Conservation (phyloP, 2,329 filamentous ascomycete genomes). For the Passalora sequoiae region DNA sequence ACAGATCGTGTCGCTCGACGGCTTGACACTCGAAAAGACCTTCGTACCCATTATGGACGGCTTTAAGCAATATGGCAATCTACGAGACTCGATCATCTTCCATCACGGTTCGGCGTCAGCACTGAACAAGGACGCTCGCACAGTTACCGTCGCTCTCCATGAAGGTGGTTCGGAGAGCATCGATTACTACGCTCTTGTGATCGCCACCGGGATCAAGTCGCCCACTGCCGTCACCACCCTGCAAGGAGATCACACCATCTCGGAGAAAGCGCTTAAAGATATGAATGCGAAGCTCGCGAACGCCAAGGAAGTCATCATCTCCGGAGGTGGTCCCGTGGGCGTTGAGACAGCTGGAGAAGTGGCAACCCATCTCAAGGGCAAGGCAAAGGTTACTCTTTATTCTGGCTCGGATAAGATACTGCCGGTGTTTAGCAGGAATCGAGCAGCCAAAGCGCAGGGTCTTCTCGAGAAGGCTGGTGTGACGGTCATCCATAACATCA, state of each 20-base stretch:
- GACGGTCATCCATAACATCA: slow-evolving; percentile 28
- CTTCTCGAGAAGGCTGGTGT: slow-evolving; percentile 47
- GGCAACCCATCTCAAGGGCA: slow-evolving; percentile 33
- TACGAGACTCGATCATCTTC: slow-evolving; percentile 38
- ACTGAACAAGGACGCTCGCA: slow-evolving; percentile 42
- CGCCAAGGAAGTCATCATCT: slow-evolving; percentile 33
- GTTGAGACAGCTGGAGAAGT: slow-evolving; percentile 39
- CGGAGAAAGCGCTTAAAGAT: slow-evolving; percentile 30
- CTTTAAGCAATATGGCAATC: slow-evolving; percentile 48
- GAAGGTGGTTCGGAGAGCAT: slow-evolving; percentile 34
- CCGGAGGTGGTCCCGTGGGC: slow-evolving; percentile 36
- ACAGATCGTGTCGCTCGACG: slow-evolving; percentile 45
- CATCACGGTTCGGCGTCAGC: slow-evolving; percentile 47
- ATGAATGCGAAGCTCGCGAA: slow-evolving; percentile 33
- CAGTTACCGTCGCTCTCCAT: slow-evolving; percentile 39
- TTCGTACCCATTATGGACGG: slow-evolving; percentile 46
- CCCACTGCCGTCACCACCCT: slow-evolving; percentile 42
- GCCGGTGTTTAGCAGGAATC: slow-evolving; percentile 36
- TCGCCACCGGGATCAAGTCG: slow-evolving; percentile 52
- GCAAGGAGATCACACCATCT: slow-evolving; percentile 35
- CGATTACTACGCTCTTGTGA: slow-evolving; percentile 51
- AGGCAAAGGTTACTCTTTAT: slow-evolving; percentile 44
- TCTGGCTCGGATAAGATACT: slow-evolving; percentile 40
- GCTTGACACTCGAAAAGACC: slow-evolving; percentile 45
- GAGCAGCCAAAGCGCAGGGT: slow-evolving; percentile 41